Evolutionary conservation across 805 yeast species (phyloP).

Genomic region (Candida maltosa): DNA sequence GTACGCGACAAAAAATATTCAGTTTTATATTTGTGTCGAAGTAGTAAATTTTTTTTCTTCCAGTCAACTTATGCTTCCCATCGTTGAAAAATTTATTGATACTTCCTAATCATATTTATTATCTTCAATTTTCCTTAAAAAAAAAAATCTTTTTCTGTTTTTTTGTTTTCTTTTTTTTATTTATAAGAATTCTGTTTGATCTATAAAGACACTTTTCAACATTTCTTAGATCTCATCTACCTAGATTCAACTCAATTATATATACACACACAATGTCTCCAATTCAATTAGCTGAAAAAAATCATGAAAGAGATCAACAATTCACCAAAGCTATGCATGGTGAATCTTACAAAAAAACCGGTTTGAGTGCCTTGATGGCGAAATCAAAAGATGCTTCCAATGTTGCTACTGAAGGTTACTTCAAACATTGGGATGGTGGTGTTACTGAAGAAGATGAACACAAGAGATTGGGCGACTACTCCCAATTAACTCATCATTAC

Average conservation of each 20-base stretch:
- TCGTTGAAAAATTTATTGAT: too few species aligned
- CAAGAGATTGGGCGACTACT: constrained; percentile 77
- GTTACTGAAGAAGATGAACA: constrained; percentile 69
- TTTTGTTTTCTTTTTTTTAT: neutral
- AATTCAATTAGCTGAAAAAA: constrained; percentile 40
- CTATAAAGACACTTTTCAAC: too few species aligned
- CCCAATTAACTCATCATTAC: constrained; percentile 89
- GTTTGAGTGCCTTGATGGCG: constrained; percentile 70
- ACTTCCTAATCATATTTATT: too few species aligned
- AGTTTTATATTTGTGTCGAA: too few species aligned
- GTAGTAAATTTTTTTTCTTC: too few species aligned
- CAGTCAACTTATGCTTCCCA: too few species aligned
- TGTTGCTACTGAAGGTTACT: constrained; percentile 84
- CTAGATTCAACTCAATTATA: constrained; percentile 7
- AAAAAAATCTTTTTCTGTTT: too few species aligned
- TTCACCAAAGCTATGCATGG: constrained; percentile 91
- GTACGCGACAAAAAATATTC: too few species aligned
- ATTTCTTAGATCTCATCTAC: too few species aligned
- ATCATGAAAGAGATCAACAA: constrained; percentile 57
- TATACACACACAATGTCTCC: constrained; percentile 7
- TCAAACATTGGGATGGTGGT: constrained; percentile 97
- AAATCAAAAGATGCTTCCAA: constrained; percentile 76
- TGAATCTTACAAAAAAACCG: constrained; percentile 61
- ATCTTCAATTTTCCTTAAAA: too few species aligned
- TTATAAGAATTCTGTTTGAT: too few species aligned